Percentiles rank a stretch among this genome's conserved stretches.
phyloP scores from a whole-genome alignment of 768 basidiomycete genomes.

The Suillus placidus region DNA sequence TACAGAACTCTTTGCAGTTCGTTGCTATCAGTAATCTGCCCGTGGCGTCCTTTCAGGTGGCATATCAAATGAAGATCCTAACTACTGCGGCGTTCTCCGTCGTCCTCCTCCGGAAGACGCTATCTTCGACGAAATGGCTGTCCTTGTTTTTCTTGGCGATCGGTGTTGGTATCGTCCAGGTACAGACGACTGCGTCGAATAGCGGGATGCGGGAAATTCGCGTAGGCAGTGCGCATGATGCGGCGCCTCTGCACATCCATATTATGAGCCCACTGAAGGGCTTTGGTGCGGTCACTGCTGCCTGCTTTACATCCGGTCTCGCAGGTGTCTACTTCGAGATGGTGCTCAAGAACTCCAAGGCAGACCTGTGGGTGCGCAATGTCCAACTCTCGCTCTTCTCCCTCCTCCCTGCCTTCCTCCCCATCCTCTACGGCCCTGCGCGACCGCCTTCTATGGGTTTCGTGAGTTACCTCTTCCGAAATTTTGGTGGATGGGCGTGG shows the following conservation, averaged over 20 bases:
- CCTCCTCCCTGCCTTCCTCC: conserved; percentile 84
- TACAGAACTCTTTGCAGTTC: conserved; percentile 98
- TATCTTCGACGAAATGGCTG: conserved; percentile 81
- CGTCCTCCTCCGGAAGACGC: conserved; percentile 71
- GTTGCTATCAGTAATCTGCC: conserved; percentile 94
- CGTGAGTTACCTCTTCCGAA: conserved; percentile 66
- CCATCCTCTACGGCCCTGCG: conserved; percentile 64
- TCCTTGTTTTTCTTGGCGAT: conserved; percentile 86
- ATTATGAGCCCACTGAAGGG: conserved; percentile 84
- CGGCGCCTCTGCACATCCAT: conserved; percentile 58
- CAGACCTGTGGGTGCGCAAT: conserved; percentile 90
- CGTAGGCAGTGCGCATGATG: conserved; percentile 73
- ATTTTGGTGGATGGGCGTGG: conserved; percentile 96
- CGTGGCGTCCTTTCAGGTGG: conserved; percentile 96
- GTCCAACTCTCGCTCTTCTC: conserved; percentile 89
- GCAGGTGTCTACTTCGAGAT: conserved; percentile 95
- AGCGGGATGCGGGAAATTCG: conserved; percentile 37
- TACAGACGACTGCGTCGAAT: conserved; percentile 62
- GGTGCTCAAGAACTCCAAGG: conserved; percentile 82
- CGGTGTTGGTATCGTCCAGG: conserved; percentile 94
- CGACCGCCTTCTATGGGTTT: conserved; percentile 48
- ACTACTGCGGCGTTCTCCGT: conserved; percentile 96
- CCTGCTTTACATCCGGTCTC: conserved; percentile 88
- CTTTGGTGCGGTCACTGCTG: conserved; percentile 79
- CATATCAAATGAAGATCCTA: conserved; percentile 98